These are phyloP conservation scores for Guillardia theta DNA, from an alignment of 78 protist species.

Conservation along the genomic window DNA sequence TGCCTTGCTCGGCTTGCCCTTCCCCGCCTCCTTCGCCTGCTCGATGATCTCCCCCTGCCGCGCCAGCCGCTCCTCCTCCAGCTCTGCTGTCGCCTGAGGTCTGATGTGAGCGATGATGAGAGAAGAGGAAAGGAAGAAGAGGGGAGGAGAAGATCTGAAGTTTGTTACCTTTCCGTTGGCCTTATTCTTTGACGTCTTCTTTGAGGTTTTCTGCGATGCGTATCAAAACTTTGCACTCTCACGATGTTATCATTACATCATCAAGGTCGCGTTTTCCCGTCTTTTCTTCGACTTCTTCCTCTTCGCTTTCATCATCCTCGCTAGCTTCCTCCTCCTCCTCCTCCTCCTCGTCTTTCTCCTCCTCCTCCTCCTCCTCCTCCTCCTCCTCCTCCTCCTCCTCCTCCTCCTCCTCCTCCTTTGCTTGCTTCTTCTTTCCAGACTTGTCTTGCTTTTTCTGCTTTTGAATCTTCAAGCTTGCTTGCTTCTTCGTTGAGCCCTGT, in stretches of 20 bases:
- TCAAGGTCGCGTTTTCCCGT: no score
- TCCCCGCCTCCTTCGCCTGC: not conserved
- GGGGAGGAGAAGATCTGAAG: no score
- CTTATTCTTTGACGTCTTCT: no score
- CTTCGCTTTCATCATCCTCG: not conserved
- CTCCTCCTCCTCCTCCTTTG: not conserved
- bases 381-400: not conserved
- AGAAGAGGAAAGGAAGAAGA: no score
- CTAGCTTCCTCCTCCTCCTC: not conserved
- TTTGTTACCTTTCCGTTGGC: no score
- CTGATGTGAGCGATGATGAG: no score
- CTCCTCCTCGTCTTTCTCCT: not conserved
- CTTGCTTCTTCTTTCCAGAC: not conserved
- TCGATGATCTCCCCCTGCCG: not conserved
- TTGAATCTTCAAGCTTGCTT: not conserved
- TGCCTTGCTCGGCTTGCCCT: no score
- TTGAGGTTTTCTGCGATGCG: no score
- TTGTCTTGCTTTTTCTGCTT: not conserved
- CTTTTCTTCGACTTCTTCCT: not conserved
- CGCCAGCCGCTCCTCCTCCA: not conserved
- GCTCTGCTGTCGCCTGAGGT: not conserved
- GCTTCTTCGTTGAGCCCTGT: conserved; percentile 1
- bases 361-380: conserved; percentile 10
- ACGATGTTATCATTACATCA: no score
- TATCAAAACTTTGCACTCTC: no score